Evolutionary conservation across 2,329 filamentous ascomycete species (phyloP), one percentile per base, ranked within the genome.

Genomic region (Bipolaris victoriae): DNA sequence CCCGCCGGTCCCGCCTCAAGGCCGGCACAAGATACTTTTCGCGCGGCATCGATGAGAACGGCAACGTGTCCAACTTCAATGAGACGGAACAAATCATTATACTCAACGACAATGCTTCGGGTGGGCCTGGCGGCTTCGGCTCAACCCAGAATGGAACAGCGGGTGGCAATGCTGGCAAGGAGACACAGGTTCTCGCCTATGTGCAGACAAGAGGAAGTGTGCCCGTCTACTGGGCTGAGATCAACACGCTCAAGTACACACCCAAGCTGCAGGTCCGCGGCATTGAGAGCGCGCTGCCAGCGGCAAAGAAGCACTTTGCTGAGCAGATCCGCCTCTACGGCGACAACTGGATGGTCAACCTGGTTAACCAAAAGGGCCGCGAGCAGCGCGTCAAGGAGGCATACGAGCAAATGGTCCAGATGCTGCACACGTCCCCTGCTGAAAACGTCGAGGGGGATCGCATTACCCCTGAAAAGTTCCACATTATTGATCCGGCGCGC

Each of bases 11-110:
- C 20, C 86, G 96, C 65, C 88, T 95, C 77, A 87, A 94, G 61
- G 93, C 89, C 35, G 95, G 95, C 43, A 98, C 95, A 15, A 84
- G 96, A 73, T 98, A 97, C 79, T 95, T 99, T 75, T 96, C 95
- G 2, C 88, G 95, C 63, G 95, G 95, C 49, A 87, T 98, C 45
- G 94, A 99, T 72, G 93, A 97, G 64, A 84, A 95, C 60, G 95
- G 95, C 22, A 88, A 98, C 75, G 95, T 95, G n/a, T 92, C 95
- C 64, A 99, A 99, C 76, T 99, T 94, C 83, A 99, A 99, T 74
- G 95, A 99, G 82, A 98, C 95, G 0, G 95, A 99, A 75, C 95
- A 99, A 75, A 83, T 95, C 33, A 84, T 97, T 59, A 87, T 99
- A 36, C 78, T 98, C 66, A 98, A 98, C 69, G 95, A 98, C 77